Conservation (phyloP, 2,329 filamentous ascomycete species). For the Volutella citrinella region DNA sequence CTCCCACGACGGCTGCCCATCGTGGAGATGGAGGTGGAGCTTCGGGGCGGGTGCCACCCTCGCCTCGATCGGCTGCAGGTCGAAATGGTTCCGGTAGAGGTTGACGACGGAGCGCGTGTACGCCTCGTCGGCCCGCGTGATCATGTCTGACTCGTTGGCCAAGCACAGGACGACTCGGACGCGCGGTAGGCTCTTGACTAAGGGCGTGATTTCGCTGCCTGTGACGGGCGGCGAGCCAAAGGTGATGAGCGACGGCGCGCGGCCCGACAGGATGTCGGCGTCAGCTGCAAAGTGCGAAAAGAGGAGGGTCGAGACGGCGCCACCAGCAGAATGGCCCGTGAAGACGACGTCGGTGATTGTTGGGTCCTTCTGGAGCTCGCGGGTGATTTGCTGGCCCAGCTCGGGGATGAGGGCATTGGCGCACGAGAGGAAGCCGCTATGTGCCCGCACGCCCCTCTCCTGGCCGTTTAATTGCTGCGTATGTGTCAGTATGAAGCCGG, state of each 20-base stretch:
- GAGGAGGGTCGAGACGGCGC: constrained; percentile 17
- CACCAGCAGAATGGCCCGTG: constrained; percentile 23
- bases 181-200: background rate
- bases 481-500: background rate
- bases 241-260: constrained; percentile 15
- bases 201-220: constrained; percentile 10
- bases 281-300: constrained; percentile 14
- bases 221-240: constrained; percentile 20
- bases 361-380: constrained; percentile 4
- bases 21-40: no score
- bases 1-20: no score
- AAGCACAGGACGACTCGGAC: constrained; percentile 10
- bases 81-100: constrained; percentile 17
- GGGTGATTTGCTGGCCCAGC: constrained; percentile 9
- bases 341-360: constrained; percentile 12
- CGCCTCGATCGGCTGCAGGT: no score
- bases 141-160: constrained; percentile 22
- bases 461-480: fast-evolving
- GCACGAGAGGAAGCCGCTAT: constrained; percentile 19
- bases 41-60: no score
- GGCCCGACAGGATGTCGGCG: background rate
- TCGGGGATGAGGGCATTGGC: constrained; percentile 14
- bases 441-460: constrained; percentile 2
- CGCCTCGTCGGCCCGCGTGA: constrained; percentile 14
- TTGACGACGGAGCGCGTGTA: constrained; percentile 19